Conservation (phyloP, 148 eudicot species). For the Nyssa sinensis region DNA sequence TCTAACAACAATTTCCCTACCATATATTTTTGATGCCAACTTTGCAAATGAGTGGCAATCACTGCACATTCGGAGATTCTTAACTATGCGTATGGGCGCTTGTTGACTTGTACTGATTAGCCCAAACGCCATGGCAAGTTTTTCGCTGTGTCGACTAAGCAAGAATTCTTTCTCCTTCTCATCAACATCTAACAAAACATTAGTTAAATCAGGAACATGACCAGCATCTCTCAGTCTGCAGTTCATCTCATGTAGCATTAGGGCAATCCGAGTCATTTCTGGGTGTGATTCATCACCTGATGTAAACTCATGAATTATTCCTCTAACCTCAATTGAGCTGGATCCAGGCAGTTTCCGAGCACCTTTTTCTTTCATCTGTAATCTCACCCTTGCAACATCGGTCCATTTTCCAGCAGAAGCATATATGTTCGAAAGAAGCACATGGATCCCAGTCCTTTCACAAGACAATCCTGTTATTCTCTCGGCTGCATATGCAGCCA, state of each 20-base stretch:
- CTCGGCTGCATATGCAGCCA: slow-evolving; percentile 27
- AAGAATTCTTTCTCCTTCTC: slow-evolving; percentile 30
- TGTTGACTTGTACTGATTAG: slow-evolving; percentile 27
- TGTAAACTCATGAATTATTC: slow-evolving; percentile 37
- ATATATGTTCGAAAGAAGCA: slow-evolving; percentile 38
- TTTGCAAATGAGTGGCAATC: slow-evolving; percentile 38
- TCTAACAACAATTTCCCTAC: slow-evolving; percentile 31
- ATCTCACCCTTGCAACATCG: slow-evolving; percentile 33
- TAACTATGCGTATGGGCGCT: slow-evolving; percentile 27
- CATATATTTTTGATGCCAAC: slow-evolving; percentile 31
- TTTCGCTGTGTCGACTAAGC: slow-evolving; percentile 37
- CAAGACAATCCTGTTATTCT: slow-evolving; percentile 11
- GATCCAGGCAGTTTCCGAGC: slow-evolving; percentile 35
- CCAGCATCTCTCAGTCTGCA: slow-evolving; percentile 23
- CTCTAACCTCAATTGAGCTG: slow-evolving; percentile 33
- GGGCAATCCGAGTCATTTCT: slow-evolving; percentile 2
- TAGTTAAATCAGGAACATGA: slow-evolving; percentile 28
- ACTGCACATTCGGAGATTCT: slow-evolving; percentile 42
- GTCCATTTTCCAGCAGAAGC: slow-evolving; percentile 40
- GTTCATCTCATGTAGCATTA: slow-evolving; percentile 29
- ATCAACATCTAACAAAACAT: slow-evolving; percentile 36
- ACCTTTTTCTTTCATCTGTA: slow-evolving; percentile 35
- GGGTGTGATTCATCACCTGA: slow-evolving; percentile 30
- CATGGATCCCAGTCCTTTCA: slow-evolving; percentile 27
- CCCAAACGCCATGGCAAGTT: slow-evolving; percentile 35